Evolutionary conservation across 2,329 filamentous ascomycete species (phyloP), one percentile per base, ranked within the genome.

Genomic region (Microdochium bolleyi): DNA sequence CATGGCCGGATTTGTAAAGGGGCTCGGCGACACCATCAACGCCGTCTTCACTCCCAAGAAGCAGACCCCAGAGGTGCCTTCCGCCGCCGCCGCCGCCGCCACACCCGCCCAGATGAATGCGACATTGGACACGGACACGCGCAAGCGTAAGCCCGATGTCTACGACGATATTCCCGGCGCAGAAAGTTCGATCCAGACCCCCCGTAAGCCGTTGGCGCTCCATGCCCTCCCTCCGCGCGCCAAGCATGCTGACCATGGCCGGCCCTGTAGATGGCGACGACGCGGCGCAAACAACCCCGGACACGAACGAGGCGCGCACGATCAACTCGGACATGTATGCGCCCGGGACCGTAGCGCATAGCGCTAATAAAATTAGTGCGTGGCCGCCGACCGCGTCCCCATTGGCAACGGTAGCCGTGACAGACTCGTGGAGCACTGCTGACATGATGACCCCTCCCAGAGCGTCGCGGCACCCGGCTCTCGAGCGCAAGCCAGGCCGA

Each of bases 101-200:
- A n/a, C n/a, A n/a, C n/a, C n/a, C n/a, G 41, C 16, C 41, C 16
- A 46, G 3, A 46, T 50, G 49, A 27, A 13, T 3, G 22, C 25
- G 4, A 19, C 49, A 3, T 22, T 19, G 8, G 41, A 46, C 19
- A 21, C n/a, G 7, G 38, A 51, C n/a, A 27, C 19, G 51, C 52
- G 49, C 32, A 66, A 66, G 58, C 58, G 63, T 9, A 62, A 60
- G 50, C 37, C 49, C 4, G 62, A 64, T 14, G 60, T 58, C 10
- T 64, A 65, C 48, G 62, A 62, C 14, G 57, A 59, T 1, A 55
- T 63, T 48, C 60, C 58, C 9, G 59, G 49, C 19, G 48, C 3
- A 46, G 3, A 61, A 37, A 60, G 62, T 64, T 24, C 22, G 14
- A 19, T 38, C 14, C 37, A 41, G 13, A 14, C 19, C 19, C 7